These are phyloP conservation scores for Hericium erinaceus DNA, from an alignment of 768 basidiomycete genomes.

Conservation along the genomic window DNA sequence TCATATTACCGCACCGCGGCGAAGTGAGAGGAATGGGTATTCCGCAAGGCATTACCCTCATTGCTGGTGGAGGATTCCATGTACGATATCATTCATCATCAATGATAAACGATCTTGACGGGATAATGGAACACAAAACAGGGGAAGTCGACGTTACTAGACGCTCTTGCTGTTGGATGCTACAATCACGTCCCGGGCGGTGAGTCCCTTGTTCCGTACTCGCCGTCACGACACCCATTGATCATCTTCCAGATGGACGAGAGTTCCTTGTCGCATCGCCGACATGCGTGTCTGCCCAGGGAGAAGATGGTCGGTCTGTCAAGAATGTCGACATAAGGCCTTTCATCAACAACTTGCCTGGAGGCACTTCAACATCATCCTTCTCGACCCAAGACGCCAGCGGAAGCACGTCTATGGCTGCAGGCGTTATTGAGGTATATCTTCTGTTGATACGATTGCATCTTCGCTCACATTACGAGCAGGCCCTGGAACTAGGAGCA, in stretches of 20 bases:
- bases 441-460: not conserved
- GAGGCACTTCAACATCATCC: slow-evolving; percentile 4
- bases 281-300: slow-evolving; percentile 6
- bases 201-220: not conserved
- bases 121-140: not conserved
- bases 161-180: slow-evolving; percentile 12
- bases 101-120: not conserved
- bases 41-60: slow-evolving; percentile 11
- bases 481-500: slow-evolving; percentile 12
- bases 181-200: slow-evolving; percentile 5
- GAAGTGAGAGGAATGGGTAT: slow-evolving; percentile 11
- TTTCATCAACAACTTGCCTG: slow-evolving; percentile 11
- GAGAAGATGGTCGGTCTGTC: slow-evolving; percentile 14
- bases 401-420: slow-evolving; percentile 16
- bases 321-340: slow-evolving; percentile 13
- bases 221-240: not conserved
- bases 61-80: slow-evolving; percentile 14
- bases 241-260: slow-evolving; percentile 7
- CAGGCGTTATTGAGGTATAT: slow-evolving; percentile 10
- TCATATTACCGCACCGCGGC: slow-evolving; percentile 8
- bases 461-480: not conserved
- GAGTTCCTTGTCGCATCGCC: slow-evolving; percentile 12
- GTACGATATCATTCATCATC: not conserved
- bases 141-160: slow-evolving; percentile 14
- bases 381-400: slow-evolving; percentile 16